Conservation (phyloP, 2,329 filamentous ascomycete species). For the Metarhizium sp. region DNA sequence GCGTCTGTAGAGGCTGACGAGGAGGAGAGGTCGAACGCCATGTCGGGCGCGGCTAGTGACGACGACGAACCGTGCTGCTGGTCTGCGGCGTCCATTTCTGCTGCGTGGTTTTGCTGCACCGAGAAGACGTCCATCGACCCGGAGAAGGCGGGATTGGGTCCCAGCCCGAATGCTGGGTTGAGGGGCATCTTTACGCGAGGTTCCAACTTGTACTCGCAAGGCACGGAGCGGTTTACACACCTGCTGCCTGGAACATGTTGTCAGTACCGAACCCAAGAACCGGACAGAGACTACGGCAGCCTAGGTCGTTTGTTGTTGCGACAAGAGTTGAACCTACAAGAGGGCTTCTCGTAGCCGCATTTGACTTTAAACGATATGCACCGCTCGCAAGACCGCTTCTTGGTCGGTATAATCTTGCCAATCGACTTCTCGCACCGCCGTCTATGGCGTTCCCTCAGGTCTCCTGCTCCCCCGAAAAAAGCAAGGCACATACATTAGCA, state of each 20-base stretch:
- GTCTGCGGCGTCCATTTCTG: background rate
- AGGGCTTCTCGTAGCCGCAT: conserved; percentile 7
- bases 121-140: conserved; percentile 6
- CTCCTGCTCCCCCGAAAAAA: conserved; percentile 1
- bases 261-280: background rate
- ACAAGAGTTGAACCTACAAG: background rate
- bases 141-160: conserved; percentile 3
- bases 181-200: conserved; percentile 8
- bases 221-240: conserved; percentile 6
- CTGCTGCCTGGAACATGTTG: conserved; percentile 2
- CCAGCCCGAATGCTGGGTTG: conserved; percentile 8
- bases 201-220: conserved; percentile 7
- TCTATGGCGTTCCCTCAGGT: conserved; percentile 7
- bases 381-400: conserved; percentile 9
- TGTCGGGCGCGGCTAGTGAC: background rate
- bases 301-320: too few species aligned
- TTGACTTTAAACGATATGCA: conserved; percentile 9
- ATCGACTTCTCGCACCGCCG: conserved; percentile 7
- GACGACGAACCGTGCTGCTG: background rate
- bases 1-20: background rate
- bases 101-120: background rate
- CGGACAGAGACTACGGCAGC: background rate
- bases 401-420: conserved; percentile 8
- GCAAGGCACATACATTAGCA: background rate
- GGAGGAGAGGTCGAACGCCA: conserved; percentile 3